Evolutionary conservation across 495 filamentous ascomycete species (phyloP).

Genomic region (Rhypophila decipiens): DNA sequence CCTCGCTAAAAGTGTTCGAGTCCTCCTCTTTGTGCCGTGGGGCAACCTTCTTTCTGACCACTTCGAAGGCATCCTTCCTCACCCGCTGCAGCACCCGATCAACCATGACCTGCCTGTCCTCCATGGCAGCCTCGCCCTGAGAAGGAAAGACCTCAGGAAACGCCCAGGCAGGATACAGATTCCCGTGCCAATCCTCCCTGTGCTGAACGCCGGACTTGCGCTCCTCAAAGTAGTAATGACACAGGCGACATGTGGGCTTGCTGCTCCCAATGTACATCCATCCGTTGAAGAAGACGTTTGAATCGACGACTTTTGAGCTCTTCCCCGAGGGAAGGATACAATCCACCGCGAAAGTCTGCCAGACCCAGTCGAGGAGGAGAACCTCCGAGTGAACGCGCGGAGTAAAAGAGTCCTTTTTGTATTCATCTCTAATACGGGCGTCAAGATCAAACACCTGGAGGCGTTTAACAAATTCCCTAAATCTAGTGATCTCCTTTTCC

Average conservation of each 20-base stretch:
- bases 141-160: slow-evolving; percentile 10
- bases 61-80: neutral
- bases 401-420: neutral
- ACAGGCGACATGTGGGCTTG: slow-evolving; percentile 24
- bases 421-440: neutral
- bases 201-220: slow-evolving; percentile 5
- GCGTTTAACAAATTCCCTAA: neutral
- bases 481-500: neutral
- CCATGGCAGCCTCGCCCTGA: neutral
- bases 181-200: slow-evolving; percentile 9
- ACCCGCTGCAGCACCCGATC: neutral
- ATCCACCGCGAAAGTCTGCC: neutral
- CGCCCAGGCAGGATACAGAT: slow-evolving; percentile 19
- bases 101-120: slow-evolving; percentile 1
- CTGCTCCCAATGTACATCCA: slow-evolving; percentile 21
- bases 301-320: neutral
- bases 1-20: neutral
- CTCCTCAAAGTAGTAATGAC: slow-evolving; percentile 16
- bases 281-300: slow-evolving; percentile 15
- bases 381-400: slow-evolving; percentile 15
- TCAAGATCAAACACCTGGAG: slow-evolving; percentile 5
- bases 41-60: neutral
- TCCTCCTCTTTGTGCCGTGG: neutral
- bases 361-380: slow-evolving; percentile 3
- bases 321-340: too few species aligned